Evolutionary conservation across 768 basidiomycete genomes (phyloP).

Genomic region (Mycena maculata): DNA sequence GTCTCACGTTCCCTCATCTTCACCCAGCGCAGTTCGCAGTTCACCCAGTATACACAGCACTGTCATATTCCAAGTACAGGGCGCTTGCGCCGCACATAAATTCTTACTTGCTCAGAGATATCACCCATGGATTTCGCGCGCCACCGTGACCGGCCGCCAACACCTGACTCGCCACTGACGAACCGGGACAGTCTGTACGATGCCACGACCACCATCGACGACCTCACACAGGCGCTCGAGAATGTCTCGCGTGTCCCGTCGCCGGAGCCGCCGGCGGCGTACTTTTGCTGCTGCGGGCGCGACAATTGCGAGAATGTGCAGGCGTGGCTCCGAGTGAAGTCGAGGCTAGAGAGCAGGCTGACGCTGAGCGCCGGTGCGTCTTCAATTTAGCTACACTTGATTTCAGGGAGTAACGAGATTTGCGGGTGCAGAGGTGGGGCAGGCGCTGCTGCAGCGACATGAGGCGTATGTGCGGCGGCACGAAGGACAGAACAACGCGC

Average conservation of each 20-base stretch:
- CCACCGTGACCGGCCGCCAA: slow-evolving; percentile 49
- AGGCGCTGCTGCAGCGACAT: slow-evolving; percentile 86
- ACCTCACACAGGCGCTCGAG: slow-evolving; percentile 78
- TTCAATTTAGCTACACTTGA: background rate
- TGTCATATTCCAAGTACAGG: background rate
- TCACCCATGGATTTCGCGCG: slow-evolving; percentile 12
- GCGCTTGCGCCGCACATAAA: slow-evolving; percentile 3
- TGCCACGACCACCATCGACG: slow-evolving; percentile 76
- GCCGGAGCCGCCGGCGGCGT: slow-evolving; percentile 68
- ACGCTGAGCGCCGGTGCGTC: slow-evolving; percentile 85
- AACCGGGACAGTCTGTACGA: slow-evolving; percentile 58
- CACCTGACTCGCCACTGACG: slow-evolving; percentile 63
- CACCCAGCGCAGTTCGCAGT: background rate
- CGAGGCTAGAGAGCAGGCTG: slow-evolving; percentile 79
- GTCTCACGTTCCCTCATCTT: background rate
- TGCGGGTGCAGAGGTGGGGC: slow-evolving; percentile 78
- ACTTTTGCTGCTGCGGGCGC: slow-evolving; percentile 73
- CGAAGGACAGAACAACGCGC: slow-evolving; percentile 49
- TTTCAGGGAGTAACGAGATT: slow-evolving; percentile 5
- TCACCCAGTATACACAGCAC: too few species aligned
- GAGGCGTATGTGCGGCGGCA: slow-evolving; percentile 85
- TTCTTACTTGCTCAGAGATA: background rate
- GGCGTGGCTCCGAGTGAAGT: slow-evolving; percentile 73
- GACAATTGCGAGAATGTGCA: slow-evolving; percentile 74
- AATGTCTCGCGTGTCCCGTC: slow-evolving; percentile 80